Evolutionary conservation across 1,284 basidiomycete genomes (phyloP).

Genomic region (Laetiporus sulphureus): DNA sequence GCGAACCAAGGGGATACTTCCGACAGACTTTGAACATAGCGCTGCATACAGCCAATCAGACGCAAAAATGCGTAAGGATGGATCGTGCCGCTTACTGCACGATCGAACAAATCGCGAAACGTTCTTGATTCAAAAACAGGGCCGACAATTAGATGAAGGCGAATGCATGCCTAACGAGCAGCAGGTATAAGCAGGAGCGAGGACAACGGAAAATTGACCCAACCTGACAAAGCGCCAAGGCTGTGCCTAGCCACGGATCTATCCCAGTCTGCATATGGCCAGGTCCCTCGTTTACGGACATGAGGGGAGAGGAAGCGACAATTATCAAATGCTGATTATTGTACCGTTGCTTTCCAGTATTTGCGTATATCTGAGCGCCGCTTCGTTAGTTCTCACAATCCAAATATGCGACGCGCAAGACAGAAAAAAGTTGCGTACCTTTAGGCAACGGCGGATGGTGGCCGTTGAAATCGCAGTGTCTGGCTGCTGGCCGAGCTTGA

Average conservation of each 20-base stretch:
- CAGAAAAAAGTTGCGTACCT: slow-evolving; percentile 13
- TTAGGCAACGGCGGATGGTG: slow-evolving; percentile 15
- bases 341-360: slow-evolving; percentile 29
- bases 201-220: slow-evolving; percentile 3
- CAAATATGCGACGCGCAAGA: no score
- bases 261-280: slow-evolving; percentile 22
- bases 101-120: slow-evolving; percentile 44
- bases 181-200: neutral
- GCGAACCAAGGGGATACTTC: slow-evolving; percentile 33
- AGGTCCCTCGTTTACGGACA: slow-evolving; percentile 21
- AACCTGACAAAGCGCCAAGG: slow-evolving; percentile 42
- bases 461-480: slow-evolving; percentile 14
- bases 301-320: slow-evolving; percentile 39
- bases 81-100: slow-evolving; percentile 48
- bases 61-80: no score
- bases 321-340: slow-evolving; percentile 48
- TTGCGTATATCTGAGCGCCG: slow-evolving; percentile 30
- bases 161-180: slow-evolving; percentile 41
- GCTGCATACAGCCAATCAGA: slow-evolving; percentile 15
- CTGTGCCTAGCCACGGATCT: slow-evolving; percentile 19
- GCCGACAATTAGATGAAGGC: slow-evolving; percentile 52
- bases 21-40: slow-evolving; percentile 22
- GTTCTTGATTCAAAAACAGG: slow-evolving; percentile 35
- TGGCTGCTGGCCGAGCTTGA: slow-evolving; percentile 11
- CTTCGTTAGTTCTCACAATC: no score